Evolutionary conservation across 805 yeast genomes (phyloP).

Genomic region (Metschnikowia cubensis): DNA sequence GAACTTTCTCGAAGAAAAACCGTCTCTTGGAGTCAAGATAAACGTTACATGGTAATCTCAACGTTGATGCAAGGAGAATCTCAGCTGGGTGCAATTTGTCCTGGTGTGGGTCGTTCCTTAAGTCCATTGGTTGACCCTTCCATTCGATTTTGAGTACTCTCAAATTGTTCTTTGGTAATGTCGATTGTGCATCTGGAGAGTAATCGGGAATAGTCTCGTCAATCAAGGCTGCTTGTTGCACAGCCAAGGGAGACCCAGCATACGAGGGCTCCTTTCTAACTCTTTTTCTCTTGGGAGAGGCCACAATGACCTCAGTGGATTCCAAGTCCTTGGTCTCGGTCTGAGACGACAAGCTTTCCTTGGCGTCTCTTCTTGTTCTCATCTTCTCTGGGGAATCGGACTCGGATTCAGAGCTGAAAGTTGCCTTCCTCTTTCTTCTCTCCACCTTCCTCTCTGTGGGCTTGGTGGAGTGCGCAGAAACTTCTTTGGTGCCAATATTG

Average conservation of each 20-base stretch:
- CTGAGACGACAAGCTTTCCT: conserved; percentile 23
- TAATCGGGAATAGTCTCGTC: conserved; percentile 77
- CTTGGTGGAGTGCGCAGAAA: conserved; percentile 14
- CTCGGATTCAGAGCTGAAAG: conserved; percentile 30
- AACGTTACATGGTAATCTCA: conserved; percentile 82
- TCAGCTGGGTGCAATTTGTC: conserved; percentile 88
- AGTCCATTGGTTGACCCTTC: conserved; percentile 98
- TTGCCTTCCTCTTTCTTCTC: conserved; percentile 17
- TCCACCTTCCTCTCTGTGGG: conserved; percentile 14
- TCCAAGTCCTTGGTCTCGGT: conserved; percentile 4
- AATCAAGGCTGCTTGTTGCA: conserved; percentile 46
- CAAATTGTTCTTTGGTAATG: conserved; percentile 61
- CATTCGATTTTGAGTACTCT: conserved; percentile 86
- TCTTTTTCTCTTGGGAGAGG: conserved; percentile 38
- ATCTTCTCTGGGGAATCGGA: conserved; percentile 44
- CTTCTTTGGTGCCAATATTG: conserved; percentile 20
- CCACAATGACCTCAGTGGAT: conserved; percentile 16
- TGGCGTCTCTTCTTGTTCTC: conserved; percentile 56
- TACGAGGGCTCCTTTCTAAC: conserved; percentile 28
- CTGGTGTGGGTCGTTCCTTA: conserved; percentile 69
- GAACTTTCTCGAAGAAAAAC: conserved; percentile 83
- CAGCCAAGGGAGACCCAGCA: conserved; percentile 35
- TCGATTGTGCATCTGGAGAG: conserved; percentile 58
- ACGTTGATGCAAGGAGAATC: conserved; percentile 75
- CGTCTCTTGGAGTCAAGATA: conserved; percentile 69